Base-by-base conservation (phyloP, 2,329 filamentous ascomycete species). In the Claviceps spartinae region DNA sequence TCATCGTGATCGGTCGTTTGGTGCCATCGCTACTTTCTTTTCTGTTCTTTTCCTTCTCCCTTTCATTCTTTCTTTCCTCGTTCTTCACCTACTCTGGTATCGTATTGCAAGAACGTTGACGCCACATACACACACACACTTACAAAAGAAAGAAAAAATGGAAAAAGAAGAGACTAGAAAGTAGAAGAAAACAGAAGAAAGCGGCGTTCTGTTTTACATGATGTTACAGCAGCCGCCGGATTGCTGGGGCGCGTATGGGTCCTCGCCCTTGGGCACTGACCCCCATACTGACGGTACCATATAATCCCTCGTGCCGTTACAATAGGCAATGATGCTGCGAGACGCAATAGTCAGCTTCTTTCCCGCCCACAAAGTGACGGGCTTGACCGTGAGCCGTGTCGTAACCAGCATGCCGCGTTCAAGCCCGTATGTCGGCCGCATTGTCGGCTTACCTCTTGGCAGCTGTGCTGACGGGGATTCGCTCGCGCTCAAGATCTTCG, bases 241-340 rank as follows among this genome's bases (percentile, higher is more conserved):
- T 73, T 94, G 88, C 75, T 94, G 91, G 60, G 91, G 91, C 63
- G 91, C 89, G 68, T 98, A 98, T n/a, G 93, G 93, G 68, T 98
- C 93, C 67, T 97, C 93, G 69, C 86, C 85, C 76, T 89, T 91
- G 66, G 94, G 88, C 58, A 97, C 88, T 55, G 84, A 81, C 60
- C 91, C 91, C 93, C 93, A 98, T 69, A 94, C 87, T 51, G 89
- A 95, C 49, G 90, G 90, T 51, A 97, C 90, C 93, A 98, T 97
- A 75, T 95, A 97, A 69, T 98, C 93, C 70, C 91, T 86, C 62
- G 93, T 96, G 71, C 88, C 90, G 71, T 95, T 95, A 72, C 91
- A 97, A 75, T 97, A 97, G 61, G 88, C 87, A 69, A 97, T 97
- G 69, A 97, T 86, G 70, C 93, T 98, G 42, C 7, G 24, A 34